phyloP scores from a whole-genome alignment of 2,329 filamentous ascomycete genomes.

The Rosellinia necatrix region DNA sequence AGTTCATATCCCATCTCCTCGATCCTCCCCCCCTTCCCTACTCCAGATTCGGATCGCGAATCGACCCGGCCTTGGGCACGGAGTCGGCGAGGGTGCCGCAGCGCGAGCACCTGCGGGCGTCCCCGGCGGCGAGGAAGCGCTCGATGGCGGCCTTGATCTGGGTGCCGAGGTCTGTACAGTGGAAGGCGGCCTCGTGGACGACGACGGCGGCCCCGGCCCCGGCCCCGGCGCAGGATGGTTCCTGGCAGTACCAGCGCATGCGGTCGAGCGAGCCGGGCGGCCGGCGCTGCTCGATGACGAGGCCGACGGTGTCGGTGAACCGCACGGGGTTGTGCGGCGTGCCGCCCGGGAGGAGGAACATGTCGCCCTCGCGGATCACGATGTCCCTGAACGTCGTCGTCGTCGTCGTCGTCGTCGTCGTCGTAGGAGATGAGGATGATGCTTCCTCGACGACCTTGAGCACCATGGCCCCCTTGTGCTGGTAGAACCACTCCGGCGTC shows the following conservation, averaged over 20 bases:
- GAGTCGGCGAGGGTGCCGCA: slow-evolving; percentile 80
- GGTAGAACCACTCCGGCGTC: slow-evolving; percentile 98
- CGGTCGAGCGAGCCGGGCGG: slow-evolving; percentile 72
- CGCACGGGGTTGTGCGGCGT: slow-evolving; percentile 96
- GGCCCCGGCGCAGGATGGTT: slow-evolving; percentile 29
- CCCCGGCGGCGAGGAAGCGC: slow-evolving; percentile 68
- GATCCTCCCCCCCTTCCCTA: slow-evolving; percentile 23
- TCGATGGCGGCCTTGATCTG: slow-evolving; percentile 95
- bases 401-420: no score
- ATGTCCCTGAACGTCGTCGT: slow-evolving; percentile 76
- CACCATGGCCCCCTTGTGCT: slow-evolving; percentile 90
- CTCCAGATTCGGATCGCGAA: slow-evolving; percentile 62
- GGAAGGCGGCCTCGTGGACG: slow-evolving; percentile 85
- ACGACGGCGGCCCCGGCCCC: slow-evolving; percentile 60
- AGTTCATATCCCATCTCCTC: neutral
- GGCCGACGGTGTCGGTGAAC: slow-evolving; percentile 90
- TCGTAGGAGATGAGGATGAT: no score
- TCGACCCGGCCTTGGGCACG: slow-evolving; percentile 64
- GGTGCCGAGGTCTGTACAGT: slow-evolving; percentile 87
- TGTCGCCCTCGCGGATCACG: slow-evolving; percentile 87
- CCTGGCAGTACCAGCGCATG: slow-evolving; percentile 86
- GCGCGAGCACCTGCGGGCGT: slow-evolving; percentile 72
- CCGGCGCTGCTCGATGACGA: slow-evolving; percentile 87
- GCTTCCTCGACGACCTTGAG: slow-evolving; percentile 92
- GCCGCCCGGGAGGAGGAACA: slow-evolving; percentile 91